Percentiles rank a stretch among this genome's conserved stretches.
Conservation (phyloP, 306 rosid genomes). For the Cucurbita argyrosperma region DNA sequence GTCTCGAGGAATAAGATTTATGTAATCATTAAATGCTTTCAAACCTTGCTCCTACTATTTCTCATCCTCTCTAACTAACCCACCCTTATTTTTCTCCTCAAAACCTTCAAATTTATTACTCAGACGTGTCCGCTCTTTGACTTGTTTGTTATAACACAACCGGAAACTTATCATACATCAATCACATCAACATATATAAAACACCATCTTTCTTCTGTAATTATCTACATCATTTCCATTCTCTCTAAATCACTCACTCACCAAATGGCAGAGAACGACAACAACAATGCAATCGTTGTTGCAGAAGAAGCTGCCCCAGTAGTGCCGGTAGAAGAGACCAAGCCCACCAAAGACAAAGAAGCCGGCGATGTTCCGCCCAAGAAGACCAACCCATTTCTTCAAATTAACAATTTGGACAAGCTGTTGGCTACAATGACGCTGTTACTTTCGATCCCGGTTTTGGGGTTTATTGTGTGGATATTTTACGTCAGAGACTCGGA, state of each 20-base stretch:
- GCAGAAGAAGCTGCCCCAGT: neutral
- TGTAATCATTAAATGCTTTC: neutral
- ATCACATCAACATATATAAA: neutral
- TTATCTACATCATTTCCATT: neutral
- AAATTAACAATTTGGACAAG: neutral
- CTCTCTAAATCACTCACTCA: neutral
- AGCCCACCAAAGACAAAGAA: neutral
- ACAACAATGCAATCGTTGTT: neutral
- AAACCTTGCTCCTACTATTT: neutral
- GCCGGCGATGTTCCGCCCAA: neutral
- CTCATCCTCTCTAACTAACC: neutral
- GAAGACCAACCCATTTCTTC: neutral
- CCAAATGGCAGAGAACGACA: neutral
- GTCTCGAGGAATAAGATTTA: neutral
- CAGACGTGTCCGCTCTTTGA: neutral
- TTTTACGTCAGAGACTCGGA: conserved; percentile 6
- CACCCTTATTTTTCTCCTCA: neutral
- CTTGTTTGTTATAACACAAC: neutral
- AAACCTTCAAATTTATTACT: neutral
- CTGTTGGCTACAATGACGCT: neutral
- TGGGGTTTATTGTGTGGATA: conserved; percentile 16
- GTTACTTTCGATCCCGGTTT: conserved; percentile 13
- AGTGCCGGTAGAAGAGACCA: neutral
- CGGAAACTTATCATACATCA: neutral
- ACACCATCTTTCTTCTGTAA: too few species aligned